A percentile compares a stretch with the other conserved stretches of the same genome.
Conservation (phyloP, 495 filamentous ascomycete species). For the Astrothelium subdiscretum region DNA sequence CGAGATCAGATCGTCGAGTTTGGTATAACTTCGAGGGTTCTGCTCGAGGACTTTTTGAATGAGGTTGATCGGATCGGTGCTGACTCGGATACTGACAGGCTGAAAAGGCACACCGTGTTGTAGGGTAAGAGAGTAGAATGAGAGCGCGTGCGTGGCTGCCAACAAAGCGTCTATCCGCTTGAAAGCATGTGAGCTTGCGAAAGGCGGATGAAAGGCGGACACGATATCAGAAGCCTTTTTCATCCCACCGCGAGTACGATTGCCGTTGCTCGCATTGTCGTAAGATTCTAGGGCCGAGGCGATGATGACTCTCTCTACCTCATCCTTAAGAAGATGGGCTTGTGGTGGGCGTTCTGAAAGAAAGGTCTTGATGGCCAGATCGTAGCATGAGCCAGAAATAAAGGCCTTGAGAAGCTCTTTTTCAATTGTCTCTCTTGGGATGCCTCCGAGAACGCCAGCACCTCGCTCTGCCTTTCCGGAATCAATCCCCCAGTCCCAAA, state of each 20-base stretch:
- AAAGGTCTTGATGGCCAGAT: constrained; percentile 16
- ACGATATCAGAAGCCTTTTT: constrained; percentile 75
- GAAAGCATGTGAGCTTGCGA: constrained; percentile 43
- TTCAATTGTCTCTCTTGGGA: constrained; percentile 55
- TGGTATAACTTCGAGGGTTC: constrained; percentile 74
- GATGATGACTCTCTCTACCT: constrained; percentile 55
- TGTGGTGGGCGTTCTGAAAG: constrained; percentile 13
- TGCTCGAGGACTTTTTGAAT: constrained; percentile 79
- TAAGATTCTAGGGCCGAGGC: constrained; percentile 61
- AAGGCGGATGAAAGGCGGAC: constrained; percentile 54
- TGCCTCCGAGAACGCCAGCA: constrained; percentile 58
- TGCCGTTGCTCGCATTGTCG: constrained; percentile 85
- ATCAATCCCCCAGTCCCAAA: constrained; percentile 63
- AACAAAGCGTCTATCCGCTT: constrained; percentile 57
- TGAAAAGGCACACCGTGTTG: constrained; percentile 89
- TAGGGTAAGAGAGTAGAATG: constrained; percentile 76
- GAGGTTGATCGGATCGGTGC: constrained; percentile 72
- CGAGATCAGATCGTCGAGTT: constrained; percentile 69
- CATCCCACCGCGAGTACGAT: constrained; percentile 67
- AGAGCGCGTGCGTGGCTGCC: constrained; percentile 75
- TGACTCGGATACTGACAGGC: constrained; percentile 79
- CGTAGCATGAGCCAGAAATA: constrained; percentile 46
- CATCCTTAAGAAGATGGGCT: constrained; percentile 34
- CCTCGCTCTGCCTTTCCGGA: constrained; percentile 24
- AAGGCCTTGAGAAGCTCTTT: constrained; percentile 64